Percentiles rank a stretch among this genome's conserved stretches.
Conservation (phyloP, 345 rosid genomes). For the Xanthoceras sorbifolium region DNA sequence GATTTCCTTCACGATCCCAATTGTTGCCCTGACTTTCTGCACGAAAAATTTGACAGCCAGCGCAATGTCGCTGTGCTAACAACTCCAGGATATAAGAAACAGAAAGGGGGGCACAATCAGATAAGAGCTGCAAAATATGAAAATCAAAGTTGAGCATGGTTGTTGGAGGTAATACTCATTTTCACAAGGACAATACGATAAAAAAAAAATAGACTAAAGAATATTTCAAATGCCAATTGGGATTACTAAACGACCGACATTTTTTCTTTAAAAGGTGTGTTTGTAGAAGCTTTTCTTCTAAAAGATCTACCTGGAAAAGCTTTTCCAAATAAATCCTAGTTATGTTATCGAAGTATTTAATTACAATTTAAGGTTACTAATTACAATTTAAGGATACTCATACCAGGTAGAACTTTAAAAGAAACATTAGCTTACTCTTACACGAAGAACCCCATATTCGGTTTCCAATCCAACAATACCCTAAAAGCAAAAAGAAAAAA, state of each 20-base stretch:
- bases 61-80: slow-evolving; percentile 52
- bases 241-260: too few relatives aligned
- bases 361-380: not conserved
- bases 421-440: slow-evolving; percentile 41
- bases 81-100: slow-evolving; percentile 55
- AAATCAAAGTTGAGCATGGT: not conserved
- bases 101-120: slow-evolving; percentile 59
- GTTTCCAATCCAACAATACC: slow-evolving; percentile 59
- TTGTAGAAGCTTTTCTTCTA: too few relatives aligned
- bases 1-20: slow-evolving; percentile 59
- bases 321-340: too few relatives aligned
- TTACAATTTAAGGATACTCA: not conserved
- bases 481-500: slow-evolving; percentile 27
- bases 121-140: slow-evolving; percentile 45
- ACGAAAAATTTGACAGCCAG: slow-evolving; percentile 58
- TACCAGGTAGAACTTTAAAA: not conserved
- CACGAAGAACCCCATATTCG: slow-evolving; percentile 50
- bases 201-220: not conserved
- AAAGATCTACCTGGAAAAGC: too few relatives aligned
- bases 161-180: not conserved
- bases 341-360: not conserved
- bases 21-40: slow-evolving; percentile 50
- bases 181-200: not conserved
- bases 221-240: too few relatives aligned
- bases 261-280: too few relatives aligned